Base-by-base conservation (phyloP, 805 yeast species). In the Starmerella powellii region DNA sequence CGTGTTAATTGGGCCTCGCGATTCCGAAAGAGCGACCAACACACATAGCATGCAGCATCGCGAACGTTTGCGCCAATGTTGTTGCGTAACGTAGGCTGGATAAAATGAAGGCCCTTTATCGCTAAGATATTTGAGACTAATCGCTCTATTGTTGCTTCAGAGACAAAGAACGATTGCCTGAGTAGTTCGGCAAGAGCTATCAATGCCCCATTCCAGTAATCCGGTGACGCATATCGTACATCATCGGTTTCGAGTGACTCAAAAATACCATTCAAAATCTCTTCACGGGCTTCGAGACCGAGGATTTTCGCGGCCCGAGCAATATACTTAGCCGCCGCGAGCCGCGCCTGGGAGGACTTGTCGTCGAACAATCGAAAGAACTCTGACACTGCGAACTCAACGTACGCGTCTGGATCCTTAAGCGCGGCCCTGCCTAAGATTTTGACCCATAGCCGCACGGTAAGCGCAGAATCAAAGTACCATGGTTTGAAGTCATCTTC, bases 11-110 rank as follows among this genome's bases (percentile, higher is more conserved):
- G 41, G 32, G 43, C 62, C 52, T 55, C 62, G 12, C 62, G 26
- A 23, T 6, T 61, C 49, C 80, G 68, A 28, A 73, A 67, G 15
- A 80, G 41, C 0, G 94, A 72, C 97, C 97, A 87, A n/a, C 75
- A 61, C 0, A 82, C 73, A 54, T 80, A 87, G 58, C 93, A 81
- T 0, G 88, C 75, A 0, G 95, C 76, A 58, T 87, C 97, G 44
- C 94, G 68, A 1, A 88, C 70, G 50, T 78, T 84, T 2, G 72
- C 61, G 0, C 94, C 94, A 6, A 72, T 57, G 0, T 75, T 63
- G 18, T 65, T 63, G 0, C 76, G 71, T 6, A 74, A 53, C 35
- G 70, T 60, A 23, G 65, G 63, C 47, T 78, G 83, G 43, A 78
- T 79, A 39, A 81, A 70, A 45, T 70, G 75, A 3, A 79, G 58